Base-by-base conservation (phyloP, 2,329 filamentous ascomycete species). In the Calycina marina region DNA sequence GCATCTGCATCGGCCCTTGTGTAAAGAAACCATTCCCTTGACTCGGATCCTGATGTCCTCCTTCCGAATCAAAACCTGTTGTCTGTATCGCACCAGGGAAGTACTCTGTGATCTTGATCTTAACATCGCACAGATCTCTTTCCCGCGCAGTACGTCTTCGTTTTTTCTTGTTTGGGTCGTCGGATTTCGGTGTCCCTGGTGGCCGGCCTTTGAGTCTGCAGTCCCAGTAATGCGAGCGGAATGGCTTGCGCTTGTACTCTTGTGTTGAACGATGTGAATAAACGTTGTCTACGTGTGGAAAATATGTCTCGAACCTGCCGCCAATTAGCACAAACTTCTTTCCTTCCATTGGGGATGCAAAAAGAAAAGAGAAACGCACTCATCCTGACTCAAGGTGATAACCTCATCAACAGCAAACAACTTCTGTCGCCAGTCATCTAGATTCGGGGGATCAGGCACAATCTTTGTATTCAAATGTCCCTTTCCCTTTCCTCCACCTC, bases 221-320 rank as follows among this genome's bases (percentile, higher is more conserved):
- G 56, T 86, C 81, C 75, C 78, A 86, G 55, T 86, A 88, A 55
- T 85, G 79, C 2, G 78, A 83, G 34, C 84, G 65, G 44, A 86
- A 82, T n/a, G 77, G 75, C 46, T 82, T 83, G 47, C 77, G 75
- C 58, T 86, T 86, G 55, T 85, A 84, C 33, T 66, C 67, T 51
- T 86, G 81, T 2, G 80, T 85, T 2, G 80, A 85, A 40, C 80
- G 76, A 56, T 85, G 81, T 15, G 80, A 86, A 56, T 85, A 88
- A 44, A 86, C 70, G 51, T 86, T 86, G 59, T 86, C 81, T 43
- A 88, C 67, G 54, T 86, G 80, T 0, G 80, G 79, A 47, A 85
- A 86, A 55, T 86, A 88, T 5, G 71, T 83, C 48, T 82, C 70
- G 50, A 80, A 85, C 48, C 77, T 82, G 28, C n/a, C 30, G 36